A percentile compares a stretch with the other conserved stretches of the same genome.
phyloP scores from a whole-genome alignment of 306 rosid genomes.

The Cicer judaicum region DNA sequence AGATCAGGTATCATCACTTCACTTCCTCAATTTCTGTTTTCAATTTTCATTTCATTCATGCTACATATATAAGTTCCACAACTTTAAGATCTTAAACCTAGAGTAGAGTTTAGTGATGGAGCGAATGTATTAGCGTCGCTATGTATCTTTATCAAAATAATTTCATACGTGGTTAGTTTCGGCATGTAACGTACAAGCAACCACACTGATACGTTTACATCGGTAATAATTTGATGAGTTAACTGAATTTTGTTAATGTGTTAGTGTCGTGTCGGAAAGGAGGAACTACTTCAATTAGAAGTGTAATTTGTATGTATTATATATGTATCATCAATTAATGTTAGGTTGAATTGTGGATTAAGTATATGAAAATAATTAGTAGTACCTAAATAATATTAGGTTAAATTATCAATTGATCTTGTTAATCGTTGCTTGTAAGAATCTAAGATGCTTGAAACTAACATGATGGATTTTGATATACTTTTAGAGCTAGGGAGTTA shows the following conservation, averaged over 20 bases:
- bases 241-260: too few relatives aligned
- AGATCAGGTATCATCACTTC: neutral
- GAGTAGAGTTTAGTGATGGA: neutral
- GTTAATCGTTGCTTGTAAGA: neutral
- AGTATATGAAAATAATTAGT: neutral
- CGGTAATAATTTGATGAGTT: too few relatives aligned
- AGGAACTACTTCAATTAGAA: too few relatives aligned
- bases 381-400: neutral
- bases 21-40: neutral
- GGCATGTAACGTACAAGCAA: too few relatives aligned
- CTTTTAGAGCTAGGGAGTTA: neutral
- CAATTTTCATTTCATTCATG: neutral
- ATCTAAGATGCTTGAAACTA: neutral
- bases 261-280: too few relatives aligned
- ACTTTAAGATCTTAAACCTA: slow-evolving; percentile 10
- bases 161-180: neutral
- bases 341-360: neutral
- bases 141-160: neutral
- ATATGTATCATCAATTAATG: neutral
- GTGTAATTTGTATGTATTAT: neutral
- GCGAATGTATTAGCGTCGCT: neutral
- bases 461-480: neutral
- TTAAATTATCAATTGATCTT: neutral
- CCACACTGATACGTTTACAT: too few relatives aligned
- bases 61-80: neutral